A percentile compares a stretch with the other conserved stretches of the same genome.
These are phyloP conservation scores for Pochonia chlamydosporia DNA, from an alignment of 2,329 filamentous ascomycete species.

Conservation along the genomic window DNA sequence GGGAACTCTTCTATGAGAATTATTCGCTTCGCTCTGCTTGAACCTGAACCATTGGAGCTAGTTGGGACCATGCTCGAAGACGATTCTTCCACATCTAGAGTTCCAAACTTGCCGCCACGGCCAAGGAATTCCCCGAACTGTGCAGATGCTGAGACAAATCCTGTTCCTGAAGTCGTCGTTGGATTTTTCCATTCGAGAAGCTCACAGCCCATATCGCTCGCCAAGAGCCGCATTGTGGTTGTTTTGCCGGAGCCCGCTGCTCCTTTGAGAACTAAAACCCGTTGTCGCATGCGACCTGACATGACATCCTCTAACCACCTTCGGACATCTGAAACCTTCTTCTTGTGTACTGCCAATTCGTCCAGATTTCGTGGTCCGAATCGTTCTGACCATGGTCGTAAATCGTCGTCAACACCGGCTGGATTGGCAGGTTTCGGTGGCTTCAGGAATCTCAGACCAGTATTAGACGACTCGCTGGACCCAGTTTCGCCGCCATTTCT, in stretches of 20 bases:
- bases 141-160: slow-evolving; percentile 63
- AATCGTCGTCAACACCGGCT: slow-evolving; percentile 42
- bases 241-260: slow-evolving; percentile 92
- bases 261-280: slow-evolving; percentile 79
- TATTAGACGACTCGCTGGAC: slow-evolving; percentile 18
- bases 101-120: slow-evolving; percentile 73
- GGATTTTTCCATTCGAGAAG: slow-evolving; percentile 92
- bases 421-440: slow-evolving; percentile 28
- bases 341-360: slow-evolving; percentile 91
- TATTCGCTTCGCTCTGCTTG: slow-evolving; percentile 38
- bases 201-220: slow-evolving; percentile 69
- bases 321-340: slow-evolving; percentile 81
- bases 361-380: slow-evolving; percentile 71
- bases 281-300: slow-evolving; percentile 57
- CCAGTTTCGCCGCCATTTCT: slow-evolving; percentile 26
- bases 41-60: slow-evolving; percentile 13
- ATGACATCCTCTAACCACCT: slow-evolving; percentile 76
- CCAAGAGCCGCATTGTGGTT: slow-evolving; percentile 73
- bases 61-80: slow-evolving; percentile 21
- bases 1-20: slow-evolving; percentile 81
- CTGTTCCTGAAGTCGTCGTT: slow-evolving; percentile 50
- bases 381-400: slow-evolving; percentile 79
- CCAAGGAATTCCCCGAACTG: slow-evolving; percentile 92
- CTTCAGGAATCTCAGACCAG: slow-evolving; percentile 48
- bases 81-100: slow-evolving; percentile 46